Base-by-base conservation (phyloP, 352 stramenopile genomes). In the Phytophthora cryptogea region DNA sequence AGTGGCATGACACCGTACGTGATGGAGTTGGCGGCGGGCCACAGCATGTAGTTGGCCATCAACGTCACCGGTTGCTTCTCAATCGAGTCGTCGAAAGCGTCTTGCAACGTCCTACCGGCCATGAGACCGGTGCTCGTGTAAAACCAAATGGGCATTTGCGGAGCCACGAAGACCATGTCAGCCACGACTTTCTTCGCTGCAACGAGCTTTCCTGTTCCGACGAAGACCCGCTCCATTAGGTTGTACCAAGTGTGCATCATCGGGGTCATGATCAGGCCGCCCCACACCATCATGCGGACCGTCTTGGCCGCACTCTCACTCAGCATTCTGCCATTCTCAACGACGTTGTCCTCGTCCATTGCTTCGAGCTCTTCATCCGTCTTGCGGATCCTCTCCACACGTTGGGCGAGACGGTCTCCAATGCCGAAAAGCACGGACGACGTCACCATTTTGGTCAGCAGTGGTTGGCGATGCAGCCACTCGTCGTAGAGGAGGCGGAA, bases 161-260 rank as follows among this genome's bases (percentile, higher is more conserved):
- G 64, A 0, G 68, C 64, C n/a, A 76, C 44, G 23, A 76, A 53
- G n/a, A 74, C 20, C 64, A 74, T 70, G 40, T 76, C 68, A 0
- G 63, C 40, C 35, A 70, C 59, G 14, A 76, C 64, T 23, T 76
- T 76, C 64, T 76, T 70, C 9, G 59, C 53, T 9, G 48, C 59
- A 8, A 61, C 60, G 13, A 71, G 27, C 31, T 60, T 61, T 1
- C 59, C 68, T 5, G 64, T 54, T 14, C 63, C 67, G 17, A 48
- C 20, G 37, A 70, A 61, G 5, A 68, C 55, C 4, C 51, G 30
- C 66, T 97, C 90, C 42, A 97, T 74, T 14, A 89, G 44, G 30
- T 85, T 75, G 71, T 96, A 97, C 67, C 95, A 98, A 16, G 77
- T 92, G 71, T 98, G 89, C 72, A 93, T 94, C 47, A 81, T 73